These are phyloP conservation scores for Lanmaoa pseudosensibilis DNA, from an alignment of 768 basidiomycete genomes.

Conservation along the genomic window DNA sequence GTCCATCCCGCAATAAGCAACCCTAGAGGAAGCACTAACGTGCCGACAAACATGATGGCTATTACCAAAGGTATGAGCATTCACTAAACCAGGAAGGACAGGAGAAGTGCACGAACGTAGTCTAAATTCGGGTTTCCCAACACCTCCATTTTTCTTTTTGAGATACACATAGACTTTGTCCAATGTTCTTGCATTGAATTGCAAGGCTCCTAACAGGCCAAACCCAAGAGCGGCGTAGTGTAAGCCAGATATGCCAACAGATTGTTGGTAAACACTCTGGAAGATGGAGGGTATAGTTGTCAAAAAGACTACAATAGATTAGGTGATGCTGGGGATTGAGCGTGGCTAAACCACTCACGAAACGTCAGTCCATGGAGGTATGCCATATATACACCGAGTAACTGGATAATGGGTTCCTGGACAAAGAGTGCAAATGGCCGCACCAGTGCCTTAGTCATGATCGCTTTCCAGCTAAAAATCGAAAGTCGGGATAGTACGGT, in stretches of 20 bases:
- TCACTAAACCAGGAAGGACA: neutral
- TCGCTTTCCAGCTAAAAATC: slow-evolving; percentile 45
- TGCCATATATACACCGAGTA: slow-evolving; percentile 67
- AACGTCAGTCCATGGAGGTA: slow-evolving; percentile 66
- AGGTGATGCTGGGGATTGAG: neutral
- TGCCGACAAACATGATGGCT: slow-evolving; percentile 63
- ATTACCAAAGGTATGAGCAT: slow-evolving; percentile 5
- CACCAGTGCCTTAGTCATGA: slow-evolving; percentile 53
- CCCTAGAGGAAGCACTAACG: slow-evolving; percentile 62
- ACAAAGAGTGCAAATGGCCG: slow-evolving; percentile 69
- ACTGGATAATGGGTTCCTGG: slow-evolving; percentile 64
- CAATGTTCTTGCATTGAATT: slow-evolving; percentile 54
- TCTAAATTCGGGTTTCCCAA: slow-evolving; percentile 55
- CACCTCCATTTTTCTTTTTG: slow-evolving; percentile 50
- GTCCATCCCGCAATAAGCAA: slow-evolving; percentile 73
- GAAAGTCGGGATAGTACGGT: neutral
- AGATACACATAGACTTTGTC: slow-evolving; percentile 55
- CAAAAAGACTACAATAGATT: slow-evolving; percentile 53
- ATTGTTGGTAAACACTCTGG: slow-evolving; percentile 50
- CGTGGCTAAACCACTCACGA: slow-evolving; percentile 36
- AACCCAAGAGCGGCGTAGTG: slow-evolving; percentile 73
- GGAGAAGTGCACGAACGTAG: slow-evolving; percentile 38
- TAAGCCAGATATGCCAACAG: slow-evolving; percentile 58
- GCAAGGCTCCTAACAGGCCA: slow-evolving; percentile 53
- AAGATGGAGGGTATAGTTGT: slow-evolving; percentile 66